Conservation (phyloP, 2,329 filamentous ascomycete species). For the Diaporthe ilicicola region DNA sequence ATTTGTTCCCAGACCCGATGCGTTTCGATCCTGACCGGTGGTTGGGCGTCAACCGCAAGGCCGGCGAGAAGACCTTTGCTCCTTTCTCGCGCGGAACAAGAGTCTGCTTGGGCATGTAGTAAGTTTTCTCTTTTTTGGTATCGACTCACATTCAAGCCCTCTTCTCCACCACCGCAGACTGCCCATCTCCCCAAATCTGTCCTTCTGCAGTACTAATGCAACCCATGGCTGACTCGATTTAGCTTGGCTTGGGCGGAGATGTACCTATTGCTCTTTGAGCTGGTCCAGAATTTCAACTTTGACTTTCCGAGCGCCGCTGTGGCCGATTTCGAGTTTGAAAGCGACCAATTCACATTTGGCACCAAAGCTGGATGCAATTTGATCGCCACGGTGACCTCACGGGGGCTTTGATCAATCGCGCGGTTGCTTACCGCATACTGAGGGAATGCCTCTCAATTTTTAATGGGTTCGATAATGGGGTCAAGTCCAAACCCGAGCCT, state of each 20-base stretch:
- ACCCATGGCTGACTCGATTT: too few relatives aligned
- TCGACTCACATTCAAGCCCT: too few relatives aligned
- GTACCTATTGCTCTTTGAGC: slow-evolving; percentile 34
- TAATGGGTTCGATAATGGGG: too few relatives aligned
- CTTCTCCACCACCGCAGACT: slow-evolving; percentile 6
- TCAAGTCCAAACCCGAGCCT: too few relatives aligned
- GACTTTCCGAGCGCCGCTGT: not conserved
- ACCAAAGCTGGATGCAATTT: not conserved
- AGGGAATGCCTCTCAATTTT: too few relatives aligned
- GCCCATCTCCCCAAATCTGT: too few relatives aligned
- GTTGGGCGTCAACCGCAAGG: not conserved
- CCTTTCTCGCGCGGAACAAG: slow-evolving; percentile 34
- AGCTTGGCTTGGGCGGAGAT: slow-evolving; percentile 35
- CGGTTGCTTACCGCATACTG: too few relatives aligned
- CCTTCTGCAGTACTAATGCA: too few relatives aligned
- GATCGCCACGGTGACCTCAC: too few relatives aligned
- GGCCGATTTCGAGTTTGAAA: not conserved
- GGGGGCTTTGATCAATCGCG: too few relatives aligned
- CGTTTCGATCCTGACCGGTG: too few relatives aligned
- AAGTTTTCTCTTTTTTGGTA: not conserved
- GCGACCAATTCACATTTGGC: not conserved
- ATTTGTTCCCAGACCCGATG: slow-evolving; percentile 32
- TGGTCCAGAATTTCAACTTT: slow-evolving; percentile 37
- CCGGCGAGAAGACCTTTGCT: slow-evolving; percentile 35
- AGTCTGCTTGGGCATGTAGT: slow-evolving; percentile 38